Conservation (phyloP, 2,329 filamentous ascomycete species). For the Aspergillus aculeatinus region DNA sequence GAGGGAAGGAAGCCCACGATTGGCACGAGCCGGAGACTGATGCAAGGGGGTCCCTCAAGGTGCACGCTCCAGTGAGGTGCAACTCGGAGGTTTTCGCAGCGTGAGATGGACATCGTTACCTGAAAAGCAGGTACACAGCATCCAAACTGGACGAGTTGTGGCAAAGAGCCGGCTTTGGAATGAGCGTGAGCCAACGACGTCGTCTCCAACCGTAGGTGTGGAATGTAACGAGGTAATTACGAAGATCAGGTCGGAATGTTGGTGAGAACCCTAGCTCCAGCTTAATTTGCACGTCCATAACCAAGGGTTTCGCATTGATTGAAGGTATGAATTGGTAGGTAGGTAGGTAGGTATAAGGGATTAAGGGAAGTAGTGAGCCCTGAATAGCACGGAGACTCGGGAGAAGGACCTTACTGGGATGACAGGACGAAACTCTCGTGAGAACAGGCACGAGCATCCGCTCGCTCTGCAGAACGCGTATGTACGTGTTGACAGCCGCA, state of each 20-base stretch:
- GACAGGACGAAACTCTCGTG: constrained; percentile 19
- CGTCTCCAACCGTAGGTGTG: constrained; percentile 20
- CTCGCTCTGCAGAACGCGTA: constrained; percentile 27
- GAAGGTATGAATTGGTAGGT: constrained; percentile 5
- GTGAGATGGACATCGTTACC: constrained; percentile 22
- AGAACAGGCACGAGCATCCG: constrained; percentile 28
- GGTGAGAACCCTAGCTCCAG: constrained; percentile 9
- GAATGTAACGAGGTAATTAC: constrained; percentile 35
- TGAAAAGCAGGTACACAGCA: constrained; percentile 24
- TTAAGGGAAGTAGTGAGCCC: constrained; percentile 16
- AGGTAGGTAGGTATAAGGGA: constrained; percentile 11
- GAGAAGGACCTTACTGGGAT: constrained; percentile 18
- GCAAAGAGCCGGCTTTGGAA: constrained; percentile 34
- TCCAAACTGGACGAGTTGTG: constrained; percentile 27
- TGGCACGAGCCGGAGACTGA: constrained; percentile 29
- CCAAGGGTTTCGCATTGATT: constrained; percentile 18
- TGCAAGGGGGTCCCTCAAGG: constrained; percentile 37
- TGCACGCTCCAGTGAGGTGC: constrained; percentile 38
- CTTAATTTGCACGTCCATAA: constrained; percentile 18
- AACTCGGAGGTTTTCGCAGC: constrained; percentile 37
- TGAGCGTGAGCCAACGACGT: constrained; percentile 30
- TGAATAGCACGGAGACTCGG: constrained; percentile 15
- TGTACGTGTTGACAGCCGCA: constrained; percentile 33
- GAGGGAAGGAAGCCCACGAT: constrained; percentile 35
- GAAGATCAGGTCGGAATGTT: constrained; percentile 34